Evolutionary conservation across 192 early-diverging fungal species (phyloP), one percentile per base, ranked within the genome.

Genomic region (Coemansia sp.): DNA sequence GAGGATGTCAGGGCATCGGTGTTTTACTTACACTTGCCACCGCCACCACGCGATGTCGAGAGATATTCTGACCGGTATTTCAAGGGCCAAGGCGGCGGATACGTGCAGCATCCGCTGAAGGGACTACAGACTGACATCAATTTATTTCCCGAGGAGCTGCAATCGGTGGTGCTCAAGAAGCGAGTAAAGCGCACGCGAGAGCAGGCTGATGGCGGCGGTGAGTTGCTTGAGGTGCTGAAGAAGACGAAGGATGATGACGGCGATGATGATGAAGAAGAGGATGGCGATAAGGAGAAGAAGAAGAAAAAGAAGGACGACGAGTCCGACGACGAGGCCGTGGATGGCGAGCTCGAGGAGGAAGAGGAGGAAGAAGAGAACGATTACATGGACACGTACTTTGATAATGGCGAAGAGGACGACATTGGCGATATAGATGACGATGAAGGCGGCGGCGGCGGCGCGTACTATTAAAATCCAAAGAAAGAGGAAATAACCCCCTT

Each of bases 371-470:
- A 78, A 26, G 79, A 59, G 26, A 79, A 84, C 52, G 81, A 84
- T 21, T 84, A 84, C 52, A 64, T 79, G 68, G 77, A 78, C 26
- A 60, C 81, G 54, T 84, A 84, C 76, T 84, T 84, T 74, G 77
- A 84, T 19, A 84, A 84, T 26, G 81, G 81, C 23, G 81, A 84
- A 21, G 81, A 69, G 8, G 81, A 84, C 58, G 81, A 84, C 50
- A 44, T 79, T n/a, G 81, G 71, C 57, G 81, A 79, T 19, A 54
- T 69, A 12, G 81, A 84, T 57, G 81, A 84, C 19, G 81, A 78
- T 40, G 81, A 75, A 11, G 79, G 79, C n/a, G 72, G 72, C 41
- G 80, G 72, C 3, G 81, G 67, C 42, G 72, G 71, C 48, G 52
- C 52, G 23, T 68, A 79, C 45, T 83, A 72, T 23, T 68, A 32